These are phyloP conservation scores for Penicillium coffeae DNA, from an alignment of 495 filamentous ascomycete genomes.

Conservation along the genomic window DNA sequence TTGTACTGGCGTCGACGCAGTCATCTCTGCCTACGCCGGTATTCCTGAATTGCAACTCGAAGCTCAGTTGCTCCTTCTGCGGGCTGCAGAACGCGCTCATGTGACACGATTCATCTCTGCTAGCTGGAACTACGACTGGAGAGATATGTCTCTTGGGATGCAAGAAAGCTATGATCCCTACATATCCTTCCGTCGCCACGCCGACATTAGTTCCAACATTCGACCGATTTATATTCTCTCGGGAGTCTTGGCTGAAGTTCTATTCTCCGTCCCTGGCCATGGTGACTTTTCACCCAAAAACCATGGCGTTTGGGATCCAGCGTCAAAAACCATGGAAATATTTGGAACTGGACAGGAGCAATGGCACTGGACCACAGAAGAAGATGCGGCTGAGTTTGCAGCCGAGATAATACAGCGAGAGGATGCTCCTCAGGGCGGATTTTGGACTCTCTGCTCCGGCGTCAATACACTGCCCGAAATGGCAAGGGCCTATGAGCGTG, in stretches of 20 bases:
- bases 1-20: neutral
- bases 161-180: neutral
- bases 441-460: too few species aligned
- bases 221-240: constrained; percentile 1
- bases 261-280: neutral
- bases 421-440: too few species aligned
- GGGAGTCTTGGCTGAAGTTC: neutral
- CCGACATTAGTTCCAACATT: neutral
- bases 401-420: too few species aligned
- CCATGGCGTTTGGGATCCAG: neutral
- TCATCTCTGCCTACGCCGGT: neutral
- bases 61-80: neutral
- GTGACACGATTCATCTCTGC: neutral
- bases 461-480: too few species aligned
- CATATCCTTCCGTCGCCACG: neutral
- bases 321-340: too few species aligned
- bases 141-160: neutral
- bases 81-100: neutral
- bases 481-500: too few species aligned
- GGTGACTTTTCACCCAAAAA: neutral
- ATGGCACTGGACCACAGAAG: neutral
- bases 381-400: neutral
- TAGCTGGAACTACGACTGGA: neutral
- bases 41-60: neutral
- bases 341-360: neutral